Base-by-base conservation (phyloP, 257 asterid genomes). In the Eustoma russellianum region DNA sequence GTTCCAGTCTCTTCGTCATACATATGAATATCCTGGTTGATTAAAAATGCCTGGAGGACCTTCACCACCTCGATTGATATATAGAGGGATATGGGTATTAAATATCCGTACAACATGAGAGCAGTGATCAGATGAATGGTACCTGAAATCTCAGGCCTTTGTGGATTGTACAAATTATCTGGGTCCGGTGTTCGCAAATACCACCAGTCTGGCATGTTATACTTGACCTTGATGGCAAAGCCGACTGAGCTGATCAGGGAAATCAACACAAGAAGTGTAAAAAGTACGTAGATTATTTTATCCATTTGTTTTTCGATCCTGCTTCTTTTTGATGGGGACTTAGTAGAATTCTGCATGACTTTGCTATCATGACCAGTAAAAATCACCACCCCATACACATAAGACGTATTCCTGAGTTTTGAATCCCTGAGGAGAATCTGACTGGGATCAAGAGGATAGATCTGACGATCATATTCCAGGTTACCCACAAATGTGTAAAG, bases 351-450 rank as follows among this genome's bases (percentile, higher is more conserved):
- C 62, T 90, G 95, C 97, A 90, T 86, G 11, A 90, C 96, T 68
- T 90, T 90, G 79, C 88, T 90, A 69, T 90, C 97, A 61, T 71
- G 84, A 48, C 97, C 97, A 14, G 93, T 79, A 79, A 83, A 90
- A 72, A 86, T 71, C 60, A 72, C 97, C 68, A 79, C 94, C 62
- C 97, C 97, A 62, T 83, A 89, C 46, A 89, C 73, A 62, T 74
- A 79, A 9, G 85, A 57, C 2, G 97, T 90, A 66, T 90, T 90
- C 67, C 96, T 81, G 57, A 90, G 95, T 80, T 87, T 90, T 49
- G 97, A 90, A 74, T 86, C 97, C 62, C 97, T 77, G 41, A 90
- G 94, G 55, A 90, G 95, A 70, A 90, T 78, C 62, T 90, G 97
- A 61, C 77, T 73, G 44, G 97, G 97, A 79, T 90, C 97, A 38